Evolutionary conservation across 1,284 basidiomycete species (phyloP), one percentile per base, ranked within the genome.

Genomic region (Anthracocystis walkeri): DNA sequence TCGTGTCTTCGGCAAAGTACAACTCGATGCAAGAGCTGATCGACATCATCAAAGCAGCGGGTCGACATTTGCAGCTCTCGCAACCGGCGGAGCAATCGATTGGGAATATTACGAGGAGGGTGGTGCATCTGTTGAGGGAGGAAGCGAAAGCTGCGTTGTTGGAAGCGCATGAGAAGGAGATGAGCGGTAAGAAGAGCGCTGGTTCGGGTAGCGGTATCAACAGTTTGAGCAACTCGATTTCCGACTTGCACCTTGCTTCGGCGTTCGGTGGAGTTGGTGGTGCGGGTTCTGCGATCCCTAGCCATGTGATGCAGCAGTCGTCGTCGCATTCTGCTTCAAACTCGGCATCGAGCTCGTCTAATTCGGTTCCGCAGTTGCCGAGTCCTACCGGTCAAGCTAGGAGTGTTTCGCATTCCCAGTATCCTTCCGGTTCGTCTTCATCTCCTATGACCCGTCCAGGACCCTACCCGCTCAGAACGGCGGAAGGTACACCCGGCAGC

Each of bases 61-160:
- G 96, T 1, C 88, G 90, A 74, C 89, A 90, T 70, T 86, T 98
- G 48, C 91, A 93, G 25, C 91, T 93, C 42, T 93, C 94, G 14
- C 95, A 97, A 82, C 93, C 94, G 11, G 55, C 60, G 95, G 96
- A 99, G 85, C 92, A 95, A 81, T 92, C 94, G 46, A 92, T 97
- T 44, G 94, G 94, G 14, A 98, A 97, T 85, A 96, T 95, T 33
- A 92, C 96, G 49, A 90, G 95, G 38, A 92, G 94, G 78, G 91
- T 97, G 41, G 88, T 97, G 35, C 93, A 95, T 82, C 92, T 97
- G 81, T 91, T 98, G 69, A 90, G 94, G 53, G 96, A 99, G 86
- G 96, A 99, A 83, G 85, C 83, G 7, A 75, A 76, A 27, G 81
- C 79, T 4, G 78, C 73, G 44, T 16, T 69, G 38, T 7, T 69